phyloP scores from a whole-genome alignment of 2,329 filamentous ascomycete genomes.

The Phaeoacremonium minimum region DNA sequence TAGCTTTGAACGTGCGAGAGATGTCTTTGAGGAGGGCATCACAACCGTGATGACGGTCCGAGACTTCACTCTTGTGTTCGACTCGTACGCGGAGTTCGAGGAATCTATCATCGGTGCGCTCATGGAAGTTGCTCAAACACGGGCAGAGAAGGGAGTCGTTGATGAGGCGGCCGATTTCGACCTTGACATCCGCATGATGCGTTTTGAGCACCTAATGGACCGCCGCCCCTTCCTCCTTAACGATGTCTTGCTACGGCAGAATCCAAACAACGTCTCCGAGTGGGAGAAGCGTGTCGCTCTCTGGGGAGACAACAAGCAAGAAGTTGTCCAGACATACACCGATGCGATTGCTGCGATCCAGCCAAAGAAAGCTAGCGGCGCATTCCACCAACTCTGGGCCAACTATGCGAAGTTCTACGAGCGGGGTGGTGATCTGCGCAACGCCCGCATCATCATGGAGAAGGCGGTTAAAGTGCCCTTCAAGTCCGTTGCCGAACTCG shows the following conservation, averaged over 20 bases:
- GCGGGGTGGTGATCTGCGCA: constrained; percentile 75
- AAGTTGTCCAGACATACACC: constrained; percentile 92
- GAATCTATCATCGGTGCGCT: constrained; percentile 89
- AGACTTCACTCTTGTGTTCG: constrained; percentile 94
- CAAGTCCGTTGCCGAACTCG: constrained; percentile 93
- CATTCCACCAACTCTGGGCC: constrained; percentile 92
- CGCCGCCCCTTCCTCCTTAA: constrained; percentile 92
- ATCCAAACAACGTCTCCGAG: constrained; percentile 91
- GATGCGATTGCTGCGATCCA: constrained; percentile 89
- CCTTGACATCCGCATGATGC: constrained; percentile 93
- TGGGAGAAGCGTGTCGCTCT: constrained; percentile 97
- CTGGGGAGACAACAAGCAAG: constrained; percentile 88
- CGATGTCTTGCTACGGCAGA: constrained; percentile 90
- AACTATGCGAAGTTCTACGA: constrained; percentile 99
- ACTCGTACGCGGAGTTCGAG: constrained; percentile 94
- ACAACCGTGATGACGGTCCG: constrained; percentile 98
- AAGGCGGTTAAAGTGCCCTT: constrained; percentile 98
- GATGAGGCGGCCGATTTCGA: constrained; percentile 89
- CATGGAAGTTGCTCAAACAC: constrained; percentile 79
- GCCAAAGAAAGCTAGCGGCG: constrained; percentile 89
- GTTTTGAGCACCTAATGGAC: constrained; percentile 98
- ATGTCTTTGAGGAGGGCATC: constrained; percentile 93
- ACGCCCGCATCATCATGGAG: constrained; percentile 89
- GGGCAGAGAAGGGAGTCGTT: constrained; percentile 71
- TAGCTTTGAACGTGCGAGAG: constrained; percentile 86